A percentile compares a stretch with the other conserved stretches of the same genome.
Evolutionary conservation across 202 grass and related monocot genomes (phyloP).

Genomic region (Zizania palustris): DNA sequence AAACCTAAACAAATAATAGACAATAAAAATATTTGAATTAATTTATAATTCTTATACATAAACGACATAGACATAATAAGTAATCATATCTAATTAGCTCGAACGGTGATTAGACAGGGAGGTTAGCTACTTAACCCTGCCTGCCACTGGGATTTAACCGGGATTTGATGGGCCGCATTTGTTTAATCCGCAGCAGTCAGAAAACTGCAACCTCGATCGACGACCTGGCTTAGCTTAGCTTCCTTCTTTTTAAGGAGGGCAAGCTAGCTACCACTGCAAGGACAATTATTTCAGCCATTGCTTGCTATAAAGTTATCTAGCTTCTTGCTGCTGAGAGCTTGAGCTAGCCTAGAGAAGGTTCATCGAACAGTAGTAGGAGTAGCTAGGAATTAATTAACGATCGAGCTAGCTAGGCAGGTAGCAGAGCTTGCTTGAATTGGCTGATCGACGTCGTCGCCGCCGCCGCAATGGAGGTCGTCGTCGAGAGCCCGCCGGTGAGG

Average conservation of each 20-base stretch:
- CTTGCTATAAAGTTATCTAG: not conserved
- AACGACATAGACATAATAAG: too few species aligned
- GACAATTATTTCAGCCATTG: not conserved
- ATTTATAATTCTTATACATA: too few species aligned
- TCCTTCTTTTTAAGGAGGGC: constrained; percentile 52
- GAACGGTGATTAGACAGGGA: too few species aligned
- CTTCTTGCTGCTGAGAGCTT: constrained; percentile 22
- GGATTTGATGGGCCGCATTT: constrained; percentile 27
- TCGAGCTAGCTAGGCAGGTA: not conserved
- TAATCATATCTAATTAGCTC: not conserved
- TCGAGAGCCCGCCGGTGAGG: constrained; percentile 40
- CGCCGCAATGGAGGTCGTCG: constrained; percentile 39
- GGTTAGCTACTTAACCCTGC: constrained; percentile 2
- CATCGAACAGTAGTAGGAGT: not conserved
- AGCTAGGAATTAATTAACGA: not conserved
- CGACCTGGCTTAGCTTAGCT: not conserved
- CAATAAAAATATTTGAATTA: too few species aligned
- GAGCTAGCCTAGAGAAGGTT: not conserved
- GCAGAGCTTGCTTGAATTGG: not conserved
- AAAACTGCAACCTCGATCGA: constrained; percentile 50
- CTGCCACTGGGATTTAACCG: constrained; percentile 35
- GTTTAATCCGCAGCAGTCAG: constrained; percentile 50
- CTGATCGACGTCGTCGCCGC: too few species aligned
- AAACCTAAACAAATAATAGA: too few species aligned
- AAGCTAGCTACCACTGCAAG: constrained; percentile 4